Conservation (phyloP, 139 green algal species). For the Closterium sp. region DNA sequence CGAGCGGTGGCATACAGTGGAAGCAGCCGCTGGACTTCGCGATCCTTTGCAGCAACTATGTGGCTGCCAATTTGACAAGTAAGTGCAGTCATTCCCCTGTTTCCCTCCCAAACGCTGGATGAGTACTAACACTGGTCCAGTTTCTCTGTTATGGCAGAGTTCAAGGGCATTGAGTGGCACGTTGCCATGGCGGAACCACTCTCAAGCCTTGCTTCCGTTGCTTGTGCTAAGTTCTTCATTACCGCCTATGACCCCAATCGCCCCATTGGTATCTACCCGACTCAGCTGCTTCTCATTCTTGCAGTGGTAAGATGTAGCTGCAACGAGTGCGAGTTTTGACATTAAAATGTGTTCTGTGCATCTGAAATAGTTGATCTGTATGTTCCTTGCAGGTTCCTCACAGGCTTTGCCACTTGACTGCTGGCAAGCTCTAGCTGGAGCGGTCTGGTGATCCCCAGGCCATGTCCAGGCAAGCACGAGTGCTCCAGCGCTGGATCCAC, state of each 20-base stretch:
- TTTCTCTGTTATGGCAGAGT: no score
- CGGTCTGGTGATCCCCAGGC: not conserved
- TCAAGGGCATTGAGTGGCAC: not conserved
- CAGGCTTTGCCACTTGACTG: not conserved
- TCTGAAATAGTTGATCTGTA: not conserved
- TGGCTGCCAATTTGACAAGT: not conserved
- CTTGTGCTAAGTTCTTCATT: not conserved
- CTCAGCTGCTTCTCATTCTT: not conserved
- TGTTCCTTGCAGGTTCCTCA: not conserved
- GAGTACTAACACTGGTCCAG: no score
- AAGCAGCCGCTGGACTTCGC: not conserved
- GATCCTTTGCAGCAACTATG: not conserved
- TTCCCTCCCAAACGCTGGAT: no score
- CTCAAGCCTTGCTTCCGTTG: not conserved
- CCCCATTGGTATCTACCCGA: not conserved
- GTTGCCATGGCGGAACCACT: not conserved
- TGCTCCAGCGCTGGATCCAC: not conserved
- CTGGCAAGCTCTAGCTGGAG: not conserved
- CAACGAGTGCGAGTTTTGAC: no score
- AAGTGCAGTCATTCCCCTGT: no score
- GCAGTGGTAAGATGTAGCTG: not conserved
- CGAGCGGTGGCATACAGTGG: not conserved
- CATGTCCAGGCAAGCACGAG: not conserved
- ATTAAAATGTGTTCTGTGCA: not conserved
- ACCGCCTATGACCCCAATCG: not conserved